Conservation (phyloP, 2,329 filamentous ascomycete species). For the Pseudopithomyces maydicus region DNA sequence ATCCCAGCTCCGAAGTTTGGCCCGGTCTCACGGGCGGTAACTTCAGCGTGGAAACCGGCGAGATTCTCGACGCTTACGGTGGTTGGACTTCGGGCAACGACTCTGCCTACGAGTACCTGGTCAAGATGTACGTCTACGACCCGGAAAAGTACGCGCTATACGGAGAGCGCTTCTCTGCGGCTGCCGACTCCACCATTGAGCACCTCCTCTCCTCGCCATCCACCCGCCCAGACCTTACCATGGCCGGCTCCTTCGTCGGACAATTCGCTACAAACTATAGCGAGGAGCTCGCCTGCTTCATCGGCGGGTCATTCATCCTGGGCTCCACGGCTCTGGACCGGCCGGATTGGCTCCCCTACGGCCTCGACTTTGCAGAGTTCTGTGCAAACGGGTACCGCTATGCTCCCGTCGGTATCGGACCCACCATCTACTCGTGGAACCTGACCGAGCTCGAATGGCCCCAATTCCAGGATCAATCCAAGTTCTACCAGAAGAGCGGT, state of each 20-base stretch:
- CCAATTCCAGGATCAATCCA: constrained; percentile 15
- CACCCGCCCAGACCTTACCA: constrained; percentile 34
- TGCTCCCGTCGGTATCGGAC: constrained; percentile 29
- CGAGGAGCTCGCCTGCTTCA: constrained; percentile 35
- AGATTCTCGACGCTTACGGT: constrained; percentile 29
- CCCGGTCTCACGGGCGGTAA: constrained; percentile 36
- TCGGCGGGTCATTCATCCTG: constrained; percentile 40
- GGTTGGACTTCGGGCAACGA: constrained; percentile 39
- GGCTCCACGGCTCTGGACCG: constrained; percentile 31
- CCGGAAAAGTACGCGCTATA: constrained; percentile 25
- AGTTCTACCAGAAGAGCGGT: constrained; percentile 15
- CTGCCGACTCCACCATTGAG: constrained; percentile 36
- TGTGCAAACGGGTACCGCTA: constrained; percentile 24
- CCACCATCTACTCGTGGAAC: constrained; percentile 33
- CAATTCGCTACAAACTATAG: constrained; percentile 19
- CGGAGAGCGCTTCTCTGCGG: constrained; percentile 32
- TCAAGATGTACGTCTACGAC: constrained; percentile 43
- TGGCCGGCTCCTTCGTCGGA: constrained; percentile 32
- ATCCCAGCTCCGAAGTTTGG: constrained; percentile 53
- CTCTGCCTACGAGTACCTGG: constrained; percentile 40
- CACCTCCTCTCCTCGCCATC: constrained; percentile 33
- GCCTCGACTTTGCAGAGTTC: constrained; percentile 32
- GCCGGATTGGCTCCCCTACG: constrained; percentile 32
- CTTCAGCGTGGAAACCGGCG: constrained; percentile 28
- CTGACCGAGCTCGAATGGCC: constrained; percentile 14